These are phyloP conservation scores for Dryadomyces quercus-mongolicae DNA, from an alignment of 2,329 filamentous ascomycete genomes.

Conservation along the genomic window DNA sequence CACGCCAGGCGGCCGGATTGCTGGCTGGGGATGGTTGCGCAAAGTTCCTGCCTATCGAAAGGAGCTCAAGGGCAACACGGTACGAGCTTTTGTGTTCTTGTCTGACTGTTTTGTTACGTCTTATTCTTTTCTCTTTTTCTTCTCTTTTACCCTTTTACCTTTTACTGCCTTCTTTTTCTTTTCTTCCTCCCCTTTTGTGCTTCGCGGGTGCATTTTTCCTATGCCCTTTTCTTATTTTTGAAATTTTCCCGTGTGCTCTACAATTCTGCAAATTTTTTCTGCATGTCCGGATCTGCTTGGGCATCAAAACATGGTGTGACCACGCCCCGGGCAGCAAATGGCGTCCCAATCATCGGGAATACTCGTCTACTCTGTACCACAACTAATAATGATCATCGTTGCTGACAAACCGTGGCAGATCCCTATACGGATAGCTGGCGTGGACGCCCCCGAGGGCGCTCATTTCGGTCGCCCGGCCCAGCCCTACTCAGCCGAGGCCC, in stretches of 20 bases:
- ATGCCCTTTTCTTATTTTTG: too few relatives aligned
- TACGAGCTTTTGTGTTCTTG: constrained; percentile 27
- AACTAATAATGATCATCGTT: neutral
- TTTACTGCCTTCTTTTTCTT: neutral
- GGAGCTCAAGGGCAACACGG: constrained; percentile 64
- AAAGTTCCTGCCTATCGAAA: constrained; percentile 57
- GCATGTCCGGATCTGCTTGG: neutral
- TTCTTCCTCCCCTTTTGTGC: too few relatives aligned
- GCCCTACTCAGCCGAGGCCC: constrained; percentile 69
- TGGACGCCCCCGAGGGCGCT: constrained; percentile 85
- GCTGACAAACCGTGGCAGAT: constrained; percentile 41
- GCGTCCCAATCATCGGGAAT: too few relatives aligned
- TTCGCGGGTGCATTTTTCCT: too few relatives aligned
- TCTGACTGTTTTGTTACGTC: neutral
- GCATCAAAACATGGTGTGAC: neutral
- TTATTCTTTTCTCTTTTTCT: too few relatives aligned
- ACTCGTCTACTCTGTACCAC: too few relatives aligned
- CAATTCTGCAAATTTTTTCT: too few relatives aligned
- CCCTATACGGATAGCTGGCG: constrained; percentile 74
- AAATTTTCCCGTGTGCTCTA: neutral
- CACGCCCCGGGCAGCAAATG: neutral
- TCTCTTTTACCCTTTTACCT: neutral
- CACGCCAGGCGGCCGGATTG: constrained; percentile 76
- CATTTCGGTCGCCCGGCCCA: constrained; percentile 88
- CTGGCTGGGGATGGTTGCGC: constrained; percentile 89